phyloP scores from a whole-genome alignment of 1,284 basidiomycete species.

The Ceratobasidium sp. region DNA sequence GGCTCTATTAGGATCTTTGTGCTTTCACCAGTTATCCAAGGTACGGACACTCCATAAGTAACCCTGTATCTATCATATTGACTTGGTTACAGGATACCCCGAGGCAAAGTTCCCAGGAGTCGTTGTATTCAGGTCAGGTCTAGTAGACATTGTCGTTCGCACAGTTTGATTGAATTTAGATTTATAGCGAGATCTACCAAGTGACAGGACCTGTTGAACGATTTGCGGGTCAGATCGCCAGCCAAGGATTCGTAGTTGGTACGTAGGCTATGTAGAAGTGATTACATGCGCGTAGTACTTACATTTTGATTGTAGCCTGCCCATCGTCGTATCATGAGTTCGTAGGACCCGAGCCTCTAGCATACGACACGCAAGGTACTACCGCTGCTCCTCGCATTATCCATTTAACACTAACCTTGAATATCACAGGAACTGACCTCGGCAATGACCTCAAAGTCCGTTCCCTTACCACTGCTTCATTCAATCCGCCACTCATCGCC shows the following conservation, averaged over 20 bases:
- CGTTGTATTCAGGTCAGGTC: constrained; percentile 76
- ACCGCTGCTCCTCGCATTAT: too few species aligned
- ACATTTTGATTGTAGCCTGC: constrained; percentile 63
- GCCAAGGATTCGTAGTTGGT: constrained; percentile 85
- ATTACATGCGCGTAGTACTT: constrained; percentile 49
- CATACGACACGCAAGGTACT: constrained; percentile 87
- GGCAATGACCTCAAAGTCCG: constrained; percentile 88
- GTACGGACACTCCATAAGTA: background rate
- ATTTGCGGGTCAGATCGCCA: constrained; percentile 91
- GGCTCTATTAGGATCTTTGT: constrained; percentile 81
- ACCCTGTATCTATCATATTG: background rate
- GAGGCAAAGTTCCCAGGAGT: constrained; percentile 86
- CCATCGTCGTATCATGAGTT: constrained; percentile 92
- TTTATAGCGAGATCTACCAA: constrained; percentile 80
- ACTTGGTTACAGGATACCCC: constrained; percentile 64
- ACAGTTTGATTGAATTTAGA: constrained; percentile 18
- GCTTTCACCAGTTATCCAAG: constrained; percentile 71
- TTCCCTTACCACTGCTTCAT: constrained; percentile 27
- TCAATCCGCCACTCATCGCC: constrained; percentile 16
- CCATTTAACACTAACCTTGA: background rate
- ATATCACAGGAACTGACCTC: constrained; percentile 70
- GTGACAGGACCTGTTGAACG: constrained; percentile 88
- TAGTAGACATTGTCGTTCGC: background rate
- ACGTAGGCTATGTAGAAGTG: constrained; percentile 48
- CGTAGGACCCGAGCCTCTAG: constrained; percentile 83